Conservation (phyloP, 2,329 filamentous ascomycete species). For the Septoria petroselini region DNA sequence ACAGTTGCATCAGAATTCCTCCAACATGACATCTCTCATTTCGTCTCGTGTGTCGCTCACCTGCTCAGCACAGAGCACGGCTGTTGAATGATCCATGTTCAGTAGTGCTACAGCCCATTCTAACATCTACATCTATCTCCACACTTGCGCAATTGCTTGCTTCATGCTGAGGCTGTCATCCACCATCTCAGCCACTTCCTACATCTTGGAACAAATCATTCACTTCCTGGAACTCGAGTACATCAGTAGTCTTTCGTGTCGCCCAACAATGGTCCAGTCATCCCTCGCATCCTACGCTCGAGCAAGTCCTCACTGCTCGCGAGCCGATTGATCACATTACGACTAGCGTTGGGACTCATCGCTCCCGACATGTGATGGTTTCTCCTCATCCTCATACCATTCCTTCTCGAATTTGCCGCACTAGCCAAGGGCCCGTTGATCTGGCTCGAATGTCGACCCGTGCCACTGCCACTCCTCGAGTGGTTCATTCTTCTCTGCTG, state of each 20-base stretch:
- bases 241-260: no score
- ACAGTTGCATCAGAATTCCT: slow-evolving; percentile 10
- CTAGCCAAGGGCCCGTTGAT: slow-evolving; percentile 5
- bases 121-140: background rate
- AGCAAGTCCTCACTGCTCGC: slow-evolving; percentile 49
- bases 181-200: no score
- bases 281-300: slow-evolving; percentile 48
- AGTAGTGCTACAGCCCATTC: background rate
- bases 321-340: slow-evolving; percentile 44
- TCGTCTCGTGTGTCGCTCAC: background rate
- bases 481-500: slow-evolving; percentile 12
- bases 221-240: no score
- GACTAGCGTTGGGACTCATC: slow-evolving; percentile 32
- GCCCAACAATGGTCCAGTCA: slow-evolving; percentile 35
- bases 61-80: no score
- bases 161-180: background rate
- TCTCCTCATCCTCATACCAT: slow-evolving; percentile 29
- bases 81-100: no score
- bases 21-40: background rate
- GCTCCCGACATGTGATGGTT: slow-evolving; percentile 29
- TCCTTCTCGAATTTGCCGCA: slow-evolving; percentile 28
- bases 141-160: slow-evolving; percentile 7
- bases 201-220: no score
- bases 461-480: slow-evolving; percentile 13
- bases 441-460: slow-evolving; percentile 20